Percentiles rank a stretch among this genome's conserved stretches.
Conservation (phyloP, 805 yeast genomes). For the Wickerhamomyces chambardii region DNA sequence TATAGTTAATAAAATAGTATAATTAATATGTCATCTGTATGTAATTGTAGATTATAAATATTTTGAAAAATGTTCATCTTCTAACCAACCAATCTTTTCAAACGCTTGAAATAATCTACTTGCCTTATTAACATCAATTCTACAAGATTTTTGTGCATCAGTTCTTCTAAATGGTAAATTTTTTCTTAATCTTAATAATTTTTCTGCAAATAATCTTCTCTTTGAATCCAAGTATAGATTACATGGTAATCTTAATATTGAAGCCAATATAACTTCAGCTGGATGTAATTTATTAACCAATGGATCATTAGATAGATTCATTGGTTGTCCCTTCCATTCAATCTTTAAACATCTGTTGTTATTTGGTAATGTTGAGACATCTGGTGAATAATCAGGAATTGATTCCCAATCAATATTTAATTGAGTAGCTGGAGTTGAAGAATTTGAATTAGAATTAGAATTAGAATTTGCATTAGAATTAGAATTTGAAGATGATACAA, state of each 20-base stretch:
- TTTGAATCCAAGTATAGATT: conserved; percentile 76
- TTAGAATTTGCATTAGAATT: too few relatives aligned
- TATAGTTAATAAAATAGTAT: too few relatives aligned
- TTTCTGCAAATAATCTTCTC: conserved; percentile 82
- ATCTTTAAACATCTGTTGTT: conserved; percentile 69
- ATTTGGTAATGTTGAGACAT: conserved; percentile 54
- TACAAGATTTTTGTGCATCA: conserved; percentile 96
- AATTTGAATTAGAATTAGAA: conserved; percentile 30
- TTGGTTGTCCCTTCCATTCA: conserved; percentile 98
- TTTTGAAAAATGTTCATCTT: conserved; percentile 59
- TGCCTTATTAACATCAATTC: conserved; percentile 96
- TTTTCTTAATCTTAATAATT: conserved; percentile 65
- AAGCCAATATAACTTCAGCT: conserved; percentile 81
- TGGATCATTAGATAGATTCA: conserved; percentile 81
- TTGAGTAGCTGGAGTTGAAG: conserved; percentile 30
- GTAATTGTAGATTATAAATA: conserved; percentile 25
- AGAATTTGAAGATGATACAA: too few relatives aligned
- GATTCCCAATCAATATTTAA: conserved; percentile 56
- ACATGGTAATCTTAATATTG: conserved; percentile 82
- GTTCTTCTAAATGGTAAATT: conserved; percentile 91
- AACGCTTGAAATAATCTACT: conserved; percentile 86
- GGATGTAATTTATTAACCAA: conserved; percentile 71
- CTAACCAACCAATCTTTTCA: conserved; percentile 94
- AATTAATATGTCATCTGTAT: too few relatives aligned
- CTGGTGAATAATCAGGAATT: conserved; percentile 80